Evolutionary conservation across 176 grass and related monocot genomes (phyloP), one percentile per base, ranked within the genome.

Genomic region (Avena insularis): DNA sequence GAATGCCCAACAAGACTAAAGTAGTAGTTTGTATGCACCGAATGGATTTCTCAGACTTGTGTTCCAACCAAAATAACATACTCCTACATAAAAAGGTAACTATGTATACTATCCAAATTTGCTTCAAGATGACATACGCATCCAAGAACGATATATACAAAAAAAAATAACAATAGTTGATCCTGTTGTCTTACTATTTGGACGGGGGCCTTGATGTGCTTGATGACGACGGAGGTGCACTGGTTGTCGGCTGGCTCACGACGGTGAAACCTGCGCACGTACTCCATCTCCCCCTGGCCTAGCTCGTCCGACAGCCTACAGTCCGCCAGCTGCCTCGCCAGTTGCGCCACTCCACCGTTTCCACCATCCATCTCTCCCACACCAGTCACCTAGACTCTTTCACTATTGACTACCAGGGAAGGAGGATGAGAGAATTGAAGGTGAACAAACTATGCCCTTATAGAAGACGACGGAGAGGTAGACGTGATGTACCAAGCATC

Each of bases 121-220:
- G 49, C 2, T 56, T 55, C 40, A 46, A 12, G 40, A 46, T 47
- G 67, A 9, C 69, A 47, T 46, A 13, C 10, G 27, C 75, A 57
- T 59, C 3, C 31, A 21, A 21, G 31, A 78, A 40, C 10, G 12
- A 43, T 21, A 56, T 2, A 55, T 43, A 77, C 19, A 35, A 9
- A 55, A 55, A 38, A 71, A 19, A 29, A 29, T 29, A 29, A 29
- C 29, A 29, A 29, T 29, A 29, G 29, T 36, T 43, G 47, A 12
- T 19, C 11, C 9, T 62, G 7, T 21, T 23, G 20, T 55, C 86
- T 89, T 91, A 92, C 93, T 2, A 90, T 90, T 74, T 98, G 85
- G 36, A 95, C 88, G 66, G 93, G 95, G 0, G 91, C 95, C 76
- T 81, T 92, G 84, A 95, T 85, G 78, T 93, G 91, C 90, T 95